A percentile compares a stretch with the other conserved stretches of the same genome.
These are phyloP conservation scores for Gliomastix tumulicola DNA, from an alignment of 2,329 filamentous ascomycete species.

Conservation along the genomic window DNA sequence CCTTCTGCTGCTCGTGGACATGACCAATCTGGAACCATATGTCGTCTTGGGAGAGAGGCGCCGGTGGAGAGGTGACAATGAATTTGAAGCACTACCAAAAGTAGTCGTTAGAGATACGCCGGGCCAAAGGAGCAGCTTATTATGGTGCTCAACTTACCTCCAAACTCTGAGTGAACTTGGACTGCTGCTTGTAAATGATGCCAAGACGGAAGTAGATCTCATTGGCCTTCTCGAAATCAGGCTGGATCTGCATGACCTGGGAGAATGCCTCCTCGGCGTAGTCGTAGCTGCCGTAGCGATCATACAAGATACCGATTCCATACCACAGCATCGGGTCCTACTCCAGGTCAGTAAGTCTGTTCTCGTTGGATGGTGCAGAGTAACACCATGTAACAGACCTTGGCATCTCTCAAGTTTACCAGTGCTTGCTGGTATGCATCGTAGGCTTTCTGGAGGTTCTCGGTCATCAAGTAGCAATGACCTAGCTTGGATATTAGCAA, in stretches of 20 bases:
- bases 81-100: constrained; percentile 83
- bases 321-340: constrained; percentile 98
- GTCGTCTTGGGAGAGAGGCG: constrained; percentile 90
- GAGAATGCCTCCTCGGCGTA: constrained; percentile 98
- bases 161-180: constrained; percentile 85
- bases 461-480: constrained; percentile 99
- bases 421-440: constrained; percentile 93
- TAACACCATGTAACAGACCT: constrained; percentile 59
- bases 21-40: constrained; percentile 99
- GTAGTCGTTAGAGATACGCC: not conserved
- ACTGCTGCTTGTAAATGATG: constrained; percentile 99
- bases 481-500: constrained; percentile 40
- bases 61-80: constrained; percentile 87
- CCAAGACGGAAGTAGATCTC: constrained; percentile 97
- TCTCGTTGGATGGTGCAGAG: not conserved
- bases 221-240: constrained; percentile 95
- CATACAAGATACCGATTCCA: constrained; percentile 94
- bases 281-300: constrained; percentile 91
- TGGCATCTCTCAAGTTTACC: constrained; percentile 87
- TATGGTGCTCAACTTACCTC: constrained; percentile 59
- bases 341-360: constrained; percentile 7
- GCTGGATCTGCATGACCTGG: constrained; percentile 98
- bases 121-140: not conserved
- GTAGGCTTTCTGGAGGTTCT: constrained; percentile 94
- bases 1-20: constrained; percentile 97